Evolutionary conservation across 179 eudicot genomes (phyloP).

Genomic region (Beta lomatogona): DNA sequence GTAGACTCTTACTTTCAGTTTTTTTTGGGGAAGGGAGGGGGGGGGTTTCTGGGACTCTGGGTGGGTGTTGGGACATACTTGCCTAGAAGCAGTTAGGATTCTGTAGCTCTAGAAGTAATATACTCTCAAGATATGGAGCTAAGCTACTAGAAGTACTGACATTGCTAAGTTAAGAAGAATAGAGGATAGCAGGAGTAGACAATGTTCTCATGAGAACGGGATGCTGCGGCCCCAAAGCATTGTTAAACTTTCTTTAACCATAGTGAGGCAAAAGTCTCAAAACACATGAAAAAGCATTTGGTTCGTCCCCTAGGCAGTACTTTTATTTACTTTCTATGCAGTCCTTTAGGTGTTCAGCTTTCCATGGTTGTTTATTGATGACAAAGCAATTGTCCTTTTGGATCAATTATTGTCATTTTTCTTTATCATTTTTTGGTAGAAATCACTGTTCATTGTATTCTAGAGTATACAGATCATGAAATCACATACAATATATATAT

Average conservation of each 20-base stretch:
- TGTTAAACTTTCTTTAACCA: neutral
- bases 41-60: neutral
- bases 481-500: too few relatives aligned
- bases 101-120: neutral
- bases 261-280: neutral
- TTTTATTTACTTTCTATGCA: neutral
- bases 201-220: neutral
- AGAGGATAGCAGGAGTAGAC: neutral
- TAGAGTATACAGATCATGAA: too few relatives aligned
- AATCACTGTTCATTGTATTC: too few relatives aligned
- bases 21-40: too few relatives aligned
- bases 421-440: too few relatives aligned
- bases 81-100: neutral
- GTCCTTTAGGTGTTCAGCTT: neutral
- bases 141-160: neutral
- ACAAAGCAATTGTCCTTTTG: too few relatives aligned
- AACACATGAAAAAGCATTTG: neutral
- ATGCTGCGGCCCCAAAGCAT: neutral
- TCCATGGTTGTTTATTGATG: neutral
- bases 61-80: neutral
- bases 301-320: neutral
- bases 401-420: neutral
- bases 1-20: neutral
- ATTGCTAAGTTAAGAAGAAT: neutral
- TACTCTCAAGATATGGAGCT: neutral